Base-by-base conservation (phyloP, 768 basidiomycete species). In the Lyophyllum atratum region DNA sequence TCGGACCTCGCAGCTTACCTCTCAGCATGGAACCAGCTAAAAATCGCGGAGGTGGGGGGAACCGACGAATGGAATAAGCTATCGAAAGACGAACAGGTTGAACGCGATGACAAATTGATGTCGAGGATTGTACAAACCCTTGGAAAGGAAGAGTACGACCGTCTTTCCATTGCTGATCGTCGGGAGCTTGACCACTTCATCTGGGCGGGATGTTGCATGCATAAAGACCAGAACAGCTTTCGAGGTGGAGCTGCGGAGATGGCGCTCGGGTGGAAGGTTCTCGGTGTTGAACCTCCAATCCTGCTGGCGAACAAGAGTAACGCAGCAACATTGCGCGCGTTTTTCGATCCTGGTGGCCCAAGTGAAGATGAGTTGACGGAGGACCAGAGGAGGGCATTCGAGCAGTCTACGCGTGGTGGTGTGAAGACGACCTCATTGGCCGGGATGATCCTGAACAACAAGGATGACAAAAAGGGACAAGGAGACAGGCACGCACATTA, bases 391-490 rank as follows among this genome's bases (percentile, higher is more conserved):
- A 50, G 45, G 9, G 70, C 67, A 0, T 17, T 53, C 12, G 64
- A 70, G 29, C 56, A 28, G 7, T 65, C 68, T 0, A 48, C 52
- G 12, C 59, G 68, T 11, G 72, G 70, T 12, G 68, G 54, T 1
- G 57, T 63, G 1, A 70, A 72, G 46, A 34, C 64, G 8, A 54
- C 64, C 0, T 59, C 52, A 2, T 63, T 74, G 2, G 65, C 68
- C 2, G 74, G 74, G 1, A 56, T 62, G 0, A 56, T 77, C 1
- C 74, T 70, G 39, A 55, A 63, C 8, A 59, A 77, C n/a, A 43
- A 33, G 34, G 33, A 37, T 55, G 68, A 74, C 46, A 76, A 74
- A 58, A 70, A 71, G 34, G 75, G 74, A n/a, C 63, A 71, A 49
- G 67, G 70, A 54, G 68, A 73, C 59, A 24, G 48, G 1, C 63